Percentiles rank a stretch among this genome's conserved stretches.
Conservation (phyloP, 2,329 filamentous ascomycete genomes). For the Trichoderma cornu-damae region DNA sequence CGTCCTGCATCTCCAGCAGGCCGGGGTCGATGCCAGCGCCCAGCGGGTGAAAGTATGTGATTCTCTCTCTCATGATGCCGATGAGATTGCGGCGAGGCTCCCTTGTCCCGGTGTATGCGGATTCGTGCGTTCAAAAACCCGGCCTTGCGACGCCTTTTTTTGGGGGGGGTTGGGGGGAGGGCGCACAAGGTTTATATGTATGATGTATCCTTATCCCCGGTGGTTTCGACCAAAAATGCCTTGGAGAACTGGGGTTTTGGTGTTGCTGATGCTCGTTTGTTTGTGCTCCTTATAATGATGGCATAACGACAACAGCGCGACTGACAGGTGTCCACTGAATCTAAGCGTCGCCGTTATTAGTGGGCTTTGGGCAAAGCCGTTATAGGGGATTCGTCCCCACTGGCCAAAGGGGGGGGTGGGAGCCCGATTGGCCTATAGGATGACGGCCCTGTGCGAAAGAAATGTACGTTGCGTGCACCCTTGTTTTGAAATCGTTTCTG, state of each 20-base stretch:
- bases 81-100: background rate
- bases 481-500: too few species aligned
- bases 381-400: constrained; percentile 9
- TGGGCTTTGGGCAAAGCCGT: background rate
- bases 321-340: constrained; percentile 13
- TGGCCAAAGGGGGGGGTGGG: constrained; percentile 2
- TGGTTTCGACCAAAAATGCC: too few species aligned
- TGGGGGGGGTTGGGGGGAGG: too few species aligned
- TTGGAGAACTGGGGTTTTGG: too few species aligned
- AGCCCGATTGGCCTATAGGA: background rate
- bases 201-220: too few species aligned
- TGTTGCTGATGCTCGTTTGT: too few species aligned
- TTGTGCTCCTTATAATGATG: background rate
- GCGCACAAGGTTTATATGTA: too few species aligned
- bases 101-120: background rate
- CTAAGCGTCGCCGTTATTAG: background rate
- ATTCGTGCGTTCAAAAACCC: too few species aligned
- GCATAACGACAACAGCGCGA: background rate
- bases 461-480: too few species aligned
- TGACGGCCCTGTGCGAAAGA: too few species aligned
- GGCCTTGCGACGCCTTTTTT: too few species aligned
- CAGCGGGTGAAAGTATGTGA: constrained; percentile 70
- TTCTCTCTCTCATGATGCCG: constrained; percentile 65
- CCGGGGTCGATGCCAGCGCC: constrained; percentile 60
- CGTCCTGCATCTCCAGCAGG: constrained; percentile 52